Conservation (phyloP, 495 filamentous ascomycete species). For the Neurospora intermedia region DNA sequence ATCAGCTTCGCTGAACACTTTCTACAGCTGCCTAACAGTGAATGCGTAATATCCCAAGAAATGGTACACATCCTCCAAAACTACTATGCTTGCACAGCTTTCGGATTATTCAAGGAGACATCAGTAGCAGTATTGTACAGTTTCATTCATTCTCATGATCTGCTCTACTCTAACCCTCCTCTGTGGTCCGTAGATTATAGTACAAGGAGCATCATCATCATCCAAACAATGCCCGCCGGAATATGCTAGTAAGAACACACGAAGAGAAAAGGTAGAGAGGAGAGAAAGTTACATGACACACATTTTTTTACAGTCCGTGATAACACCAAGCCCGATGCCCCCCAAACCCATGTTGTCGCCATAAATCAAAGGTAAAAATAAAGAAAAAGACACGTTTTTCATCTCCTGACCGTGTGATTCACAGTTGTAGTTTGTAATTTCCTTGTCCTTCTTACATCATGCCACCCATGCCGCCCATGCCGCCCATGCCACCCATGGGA, state of each 20-base stretch:
- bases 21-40: not conserved
- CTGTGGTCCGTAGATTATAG: constrained; percentile 16
- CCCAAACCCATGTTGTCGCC: constrained; percentile 20
- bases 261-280: constrained; percentile 21
- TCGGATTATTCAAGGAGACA: not conserved
- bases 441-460: constrained; percentile 37
- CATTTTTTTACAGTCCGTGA: constrained; percentile 16
- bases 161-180: constrained; percentile 19
- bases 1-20: not conserved
- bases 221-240: constrained; percentile 4
- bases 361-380: constrained; percentile 15
- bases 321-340: constrained; percentile 24
- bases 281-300: constrained; percentile 22
- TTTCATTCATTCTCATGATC: not conserved
- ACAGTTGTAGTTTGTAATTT: constrained; percentile 1
- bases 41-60: not conserved
- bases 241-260: constrained; percentile 19
- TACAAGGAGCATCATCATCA: constrained; percentile 13
- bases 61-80: not conserved
- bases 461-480: constrained; percentile 42
- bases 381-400: not conserved
- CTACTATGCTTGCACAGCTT: not conserved
- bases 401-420: not conserved
- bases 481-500: constrained; percentile 54
- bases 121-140: not conserved